Evolutionary conservation across 257 asterid species (phyloP).

Genomic region (Sherardia arvensis): DNA sequence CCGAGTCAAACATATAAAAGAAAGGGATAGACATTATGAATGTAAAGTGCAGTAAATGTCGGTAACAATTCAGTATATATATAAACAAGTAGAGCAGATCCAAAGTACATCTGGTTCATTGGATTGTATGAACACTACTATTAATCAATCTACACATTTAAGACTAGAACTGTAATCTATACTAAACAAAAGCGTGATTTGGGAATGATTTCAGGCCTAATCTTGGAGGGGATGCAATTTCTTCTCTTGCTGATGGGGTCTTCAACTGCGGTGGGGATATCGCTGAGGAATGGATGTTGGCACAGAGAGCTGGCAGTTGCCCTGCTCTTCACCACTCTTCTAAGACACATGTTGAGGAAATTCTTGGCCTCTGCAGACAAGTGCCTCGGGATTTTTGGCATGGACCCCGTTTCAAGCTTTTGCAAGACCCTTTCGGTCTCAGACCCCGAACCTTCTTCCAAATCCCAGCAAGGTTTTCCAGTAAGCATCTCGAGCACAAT

Average conservation of each 20-base stretch:
- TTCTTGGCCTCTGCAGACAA: conserved; percentile 15
- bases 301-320: conserved; percentile 20
- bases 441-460: not conserved
- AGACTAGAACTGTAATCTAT: no score
- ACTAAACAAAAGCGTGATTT: no score
- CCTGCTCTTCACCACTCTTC: conserved; percentile 9
- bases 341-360: conserved; percentile 24
- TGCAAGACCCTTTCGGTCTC: not conserved
- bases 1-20: no score
- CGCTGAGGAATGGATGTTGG: conserved; percentile 15
- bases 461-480: conserved; percentile 10
- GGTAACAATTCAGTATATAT: no score
- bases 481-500: conserved; percentile 18
- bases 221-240: no score
- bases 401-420: not conserved
- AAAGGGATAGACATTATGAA: no score
- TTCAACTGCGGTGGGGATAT: conserved; percentile 11
- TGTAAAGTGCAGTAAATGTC: no score
- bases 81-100: no score
- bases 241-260: not conserved
- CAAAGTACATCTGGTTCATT: no score
- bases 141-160: no score
- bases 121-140: no score
- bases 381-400: conserved; percentile 8
- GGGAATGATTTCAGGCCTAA: no score